Evolutionary conservation across 2,329 filamentous ascomycete species (phyloP), one percentile per base, ranked within the genome.

Genomic region (Cercospora brassicicola): DNA sequence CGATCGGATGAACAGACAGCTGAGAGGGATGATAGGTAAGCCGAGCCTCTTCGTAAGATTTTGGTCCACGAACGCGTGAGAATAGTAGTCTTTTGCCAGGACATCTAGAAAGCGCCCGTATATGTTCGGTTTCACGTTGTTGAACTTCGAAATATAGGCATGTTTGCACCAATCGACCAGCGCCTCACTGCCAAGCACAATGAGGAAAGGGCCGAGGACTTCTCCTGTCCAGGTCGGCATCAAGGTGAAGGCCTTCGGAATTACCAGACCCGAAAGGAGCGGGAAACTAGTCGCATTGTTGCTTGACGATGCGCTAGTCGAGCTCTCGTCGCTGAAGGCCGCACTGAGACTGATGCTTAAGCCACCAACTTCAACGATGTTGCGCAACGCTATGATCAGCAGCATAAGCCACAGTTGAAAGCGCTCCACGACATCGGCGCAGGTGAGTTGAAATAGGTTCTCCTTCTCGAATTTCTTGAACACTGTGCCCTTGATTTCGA

Each of bases 391-490:
- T 69, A 99, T 98, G 76, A 99, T 97, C 71, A 95, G 86, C 1
- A 99, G 86, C 90, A 99, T 98, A 57, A 99, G 88, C 93, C 94
- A 98, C 1, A 99, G 87, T 76, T 99, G 95, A 75, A 99, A 99
- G 1, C 95, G 89, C 80, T 99, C 95, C 1, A 99, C 95, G 36
- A 99, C 90, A 77, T 99, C 95, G 3, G 95, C 94, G 73, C 95
- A 99, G 0, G 94, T 96, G 13, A 99, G 85, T 78, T 99, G 95
- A 77, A 99, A 99, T 0, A 97, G 83, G 72, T 97, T 98, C 77
- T 99, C 95, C 79, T 97, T 98, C 75, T 99, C 95, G 71, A 98
- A 96, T 69, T 94, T 95, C 82, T 99, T 98, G 84, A 99, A 99
- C 0, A 99, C 96, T 0, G 94, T 96, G 69, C 92, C 92, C 78